phyloP scores from a whole-genome alignment of 305 asterid genomes.

The Nicotiana rustica region DNA sequence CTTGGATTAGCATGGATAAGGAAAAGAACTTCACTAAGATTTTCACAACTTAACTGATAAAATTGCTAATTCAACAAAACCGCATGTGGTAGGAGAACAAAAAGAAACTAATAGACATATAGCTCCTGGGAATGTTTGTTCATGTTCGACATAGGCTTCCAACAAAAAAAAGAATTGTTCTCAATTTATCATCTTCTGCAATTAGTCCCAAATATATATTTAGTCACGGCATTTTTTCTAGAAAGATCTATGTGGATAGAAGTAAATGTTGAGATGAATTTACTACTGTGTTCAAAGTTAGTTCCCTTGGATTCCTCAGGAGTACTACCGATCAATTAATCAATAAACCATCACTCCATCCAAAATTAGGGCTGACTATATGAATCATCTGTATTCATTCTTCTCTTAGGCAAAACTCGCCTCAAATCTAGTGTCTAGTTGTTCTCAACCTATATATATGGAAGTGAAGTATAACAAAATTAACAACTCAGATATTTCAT shows the following conservation, averaged over 20 bases:
- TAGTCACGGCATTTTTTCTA: neutral
- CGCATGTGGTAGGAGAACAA: neutral
- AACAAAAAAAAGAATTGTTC: neutral
- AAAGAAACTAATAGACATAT: neutral
- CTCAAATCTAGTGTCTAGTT: neutral
- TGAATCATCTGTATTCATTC: neutral
- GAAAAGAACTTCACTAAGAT: neutral
- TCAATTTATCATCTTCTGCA: conserved; percentile 26
- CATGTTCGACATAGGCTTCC: neutral
- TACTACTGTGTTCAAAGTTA: neutral
- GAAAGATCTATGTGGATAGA: conserved; percentile 10
- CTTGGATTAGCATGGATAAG: conserved; percentile 16
- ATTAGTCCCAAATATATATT: neutral
- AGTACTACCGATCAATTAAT: neutral
- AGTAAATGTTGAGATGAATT: neutral
- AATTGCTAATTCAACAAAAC: neutral
- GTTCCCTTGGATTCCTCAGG: neutral
- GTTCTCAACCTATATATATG: neutral
- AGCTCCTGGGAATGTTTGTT: neutral
- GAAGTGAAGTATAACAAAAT: neutral
- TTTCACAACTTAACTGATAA: neutral
- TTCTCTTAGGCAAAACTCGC: neutral
- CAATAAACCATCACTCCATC: neutral
- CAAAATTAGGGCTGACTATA: neutral
- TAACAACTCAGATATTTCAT: neutral